A percentile compares a stretch with the other conserved stretches of the same genome.
phyloP scores from a whole-genome alignment of 176 grass and related monocot genomes.

The Oryza glumipatula region DNA sequence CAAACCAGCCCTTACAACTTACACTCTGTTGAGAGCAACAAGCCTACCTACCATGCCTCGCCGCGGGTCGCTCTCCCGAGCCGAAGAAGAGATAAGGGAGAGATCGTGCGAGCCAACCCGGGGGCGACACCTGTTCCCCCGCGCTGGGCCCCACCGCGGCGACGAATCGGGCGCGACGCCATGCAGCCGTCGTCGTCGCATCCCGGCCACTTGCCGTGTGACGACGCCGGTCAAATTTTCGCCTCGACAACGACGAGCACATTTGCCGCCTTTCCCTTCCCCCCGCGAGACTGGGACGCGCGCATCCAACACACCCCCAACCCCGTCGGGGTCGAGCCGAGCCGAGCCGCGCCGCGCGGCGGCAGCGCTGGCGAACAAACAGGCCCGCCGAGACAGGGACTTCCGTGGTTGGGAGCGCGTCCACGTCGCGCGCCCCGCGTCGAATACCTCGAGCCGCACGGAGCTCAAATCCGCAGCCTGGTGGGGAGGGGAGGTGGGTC shows the following conservation, averaged over 20 bases:
- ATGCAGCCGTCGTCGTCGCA: slow-evolving; percentile 38
- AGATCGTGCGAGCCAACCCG: slow-evolving; percentile 42
- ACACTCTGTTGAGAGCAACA: no score
- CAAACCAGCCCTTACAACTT: no score
- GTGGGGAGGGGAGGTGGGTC: background rate
- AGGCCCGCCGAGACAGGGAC: slow-evolving; percentile 43
- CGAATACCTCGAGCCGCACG: background rate
- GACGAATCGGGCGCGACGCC: background rate
- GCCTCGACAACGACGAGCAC: slow-evolving; percentile 30
- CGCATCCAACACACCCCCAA: background rate
- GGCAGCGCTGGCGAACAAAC: slow-evolving; percentile 35
- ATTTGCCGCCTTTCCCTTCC: slow-evolving; percentile 8
- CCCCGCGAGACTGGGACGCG: background rate
- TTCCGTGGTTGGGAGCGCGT: slow-evolving; percentile 36
- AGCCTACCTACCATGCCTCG: background rate
- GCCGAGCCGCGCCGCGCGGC: background rate
- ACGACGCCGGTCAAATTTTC: slow-evolving; percentile 36
- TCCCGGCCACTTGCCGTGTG: slow-evolving; percentile 24
- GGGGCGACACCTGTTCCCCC: slow-evolving; percentile 22
- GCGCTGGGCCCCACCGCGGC: background rate
- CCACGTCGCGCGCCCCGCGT: slow-evolving; percentile 45
- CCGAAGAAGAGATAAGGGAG: slow-evolving; percentile 44
- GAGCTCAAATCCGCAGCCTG: slow-evolving; percentile 33
- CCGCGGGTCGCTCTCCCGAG: background rate
- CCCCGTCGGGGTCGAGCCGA: background rate